Base-by-base conservation (phyloP, 108 stramenopile species). In the Pseudonitzschia pungens region DNA sequence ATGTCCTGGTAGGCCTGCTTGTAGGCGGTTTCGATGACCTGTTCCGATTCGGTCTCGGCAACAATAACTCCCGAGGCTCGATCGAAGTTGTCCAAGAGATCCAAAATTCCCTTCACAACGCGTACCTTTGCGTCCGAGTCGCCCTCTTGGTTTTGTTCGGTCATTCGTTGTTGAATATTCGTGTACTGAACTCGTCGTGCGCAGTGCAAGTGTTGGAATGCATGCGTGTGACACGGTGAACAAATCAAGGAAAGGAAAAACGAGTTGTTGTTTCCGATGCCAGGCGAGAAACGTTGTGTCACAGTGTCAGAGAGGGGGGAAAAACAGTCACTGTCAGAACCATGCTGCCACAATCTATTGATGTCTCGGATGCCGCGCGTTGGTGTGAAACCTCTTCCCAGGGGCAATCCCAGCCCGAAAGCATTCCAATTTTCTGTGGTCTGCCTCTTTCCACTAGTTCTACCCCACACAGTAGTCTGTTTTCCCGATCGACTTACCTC, bases 41-140 rank as follows among this genome's bases (percentile, higher is more conserved):
- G 54, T 72, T 90, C 89, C 20, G 73, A 81, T 22, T 91, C 84
- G 24, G 87, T 85, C 45, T 84, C 80, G 3, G 92, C 68, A 24
- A 70, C 80, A 5, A 92, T 79, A 27, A 84, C 69, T 16, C 73
- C 73, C 70, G 92, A 96, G 40, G 89, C 92, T 40, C 94, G 90
- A 72, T 96, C 90, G 72, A 85, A 96, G 69, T 87, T 93, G 73
- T 96, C 94, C 51, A 96, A 63, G 0, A 90, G 77, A 45, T 78
- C 76, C 53, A 95, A 68, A 59, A 93, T 80, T 64, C 80, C 53
- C 33, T 76, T 55, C 16, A 81, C 81, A 3, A 92, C 90, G 41
- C 90, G 81, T 1, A 86, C 72, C 10, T 73, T 90, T 31, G 89
- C 89, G 33, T 69, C 73, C 56, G 71, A 80, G 50, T 86, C 89